Evolutionary conservation across 805 yeast genomes (phyloP), one percentile per base, ranked within the genome.

Genomic region (Pichia heedii): DNA sequence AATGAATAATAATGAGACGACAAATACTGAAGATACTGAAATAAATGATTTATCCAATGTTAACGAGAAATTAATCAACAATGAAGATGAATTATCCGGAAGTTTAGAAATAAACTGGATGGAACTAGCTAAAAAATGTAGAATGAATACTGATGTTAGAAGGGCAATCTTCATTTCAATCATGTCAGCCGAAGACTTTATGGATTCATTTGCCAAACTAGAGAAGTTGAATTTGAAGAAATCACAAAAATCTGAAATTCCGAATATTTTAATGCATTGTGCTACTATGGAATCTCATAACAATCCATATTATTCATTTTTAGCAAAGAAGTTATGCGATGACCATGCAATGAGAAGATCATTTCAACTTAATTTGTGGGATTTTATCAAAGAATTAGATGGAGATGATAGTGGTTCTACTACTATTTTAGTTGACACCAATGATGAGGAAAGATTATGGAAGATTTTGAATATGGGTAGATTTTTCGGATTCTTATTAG

Each of bases 141-240:
- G 97, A 50, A 89, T 93, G 94, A 93, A 94, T 61, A 90, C 97
- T 0, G 97, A 89, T 58, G 75, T 93, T 30, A 80, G 98, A 63
- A 73, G 96, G 43, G 97, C 97, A 1, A 82, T 93, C 16, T 93
- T 93, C 56, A 79, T 94, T 21, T 86, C 95, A 32, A 79, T 93
- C 9, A 89, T 94, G 96, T 88, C 97, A 3, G 93, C 96, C 5
- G 82, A 81, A 50, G 98, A 93, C 61, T 93, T 76, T 54, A 69
- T 86, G 56, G 97, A 93, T 62, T 94, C 96, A 0, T 79, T 79
- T 52, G 76, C 83, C 16, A 83, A 88, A 49, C 55, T 93, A 30
- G 94, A 86, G 55, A 89, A 88, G 56, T 62, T 93, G 41, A 74
- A 79, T 22, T 68, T 93, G 52, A 89, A 84, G 54, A 79, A 76